Evolutionary conservation across 1,284 basidiomycete genomes (phyloP), one percentile per base, ranked within the genome.

Genomic region (Fistulina hepatica): DNA sequence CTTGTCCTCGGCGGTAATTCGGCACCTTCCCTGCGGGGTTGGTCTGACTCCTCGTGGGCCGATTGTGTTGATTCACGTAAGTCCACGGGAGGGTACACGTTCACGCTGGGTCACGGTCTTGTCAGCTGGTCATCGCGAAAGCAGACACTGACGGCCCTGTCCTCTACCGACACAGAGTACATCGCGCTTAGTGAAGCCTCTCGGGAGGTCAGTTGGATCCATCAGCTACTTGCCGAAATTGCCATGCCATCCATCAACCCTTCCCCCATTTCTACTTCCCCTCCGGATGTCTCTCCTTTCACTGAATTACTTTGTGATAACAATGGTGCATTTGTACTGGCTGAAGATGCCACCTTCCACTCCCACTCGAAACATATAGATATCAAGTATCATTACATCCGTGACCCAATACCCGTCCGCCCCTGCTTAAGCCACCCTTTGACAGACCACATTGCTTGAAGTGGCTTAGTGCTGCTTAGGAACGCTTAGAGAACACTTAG

Each of bases 121-220:
- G 31, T 50, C 16, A 40, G 38, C 0, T 47, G 46, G 43, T 22
- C 36, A 13, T 44, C 39, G 6, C 28, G 39, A 10, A 36, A 34
- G 35, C 48, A 34, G 33, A 52, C 45, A 44, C 47, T 48, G 44
- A 38, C 22, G 22, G 43, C 25, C 32, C 46, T 46, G 3, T 66
- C 63, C 2, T 58, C 60, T 3, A 53, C 52, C 1, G 61, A 62
- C 37, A 55, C 63, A 2, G 63, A 66, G 46, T 64, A 61, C 41
- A 49, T 61, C 31, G 60, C 57, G 1, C 41, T 53, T 3, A 43
- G 52, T 3, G 50, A 58, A 15, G 51, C 56, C 1, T 46, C 48
- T 1, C 47, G 46, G 13, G 61, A 67, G 33, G 45, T 50, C 3
- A 24, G 55, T 1, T 67, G 58, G 60, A 43, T 65, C 11, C 34